Conservation (phyloP, 805 yeast genomes). For the Candida boidinii region DNA sequence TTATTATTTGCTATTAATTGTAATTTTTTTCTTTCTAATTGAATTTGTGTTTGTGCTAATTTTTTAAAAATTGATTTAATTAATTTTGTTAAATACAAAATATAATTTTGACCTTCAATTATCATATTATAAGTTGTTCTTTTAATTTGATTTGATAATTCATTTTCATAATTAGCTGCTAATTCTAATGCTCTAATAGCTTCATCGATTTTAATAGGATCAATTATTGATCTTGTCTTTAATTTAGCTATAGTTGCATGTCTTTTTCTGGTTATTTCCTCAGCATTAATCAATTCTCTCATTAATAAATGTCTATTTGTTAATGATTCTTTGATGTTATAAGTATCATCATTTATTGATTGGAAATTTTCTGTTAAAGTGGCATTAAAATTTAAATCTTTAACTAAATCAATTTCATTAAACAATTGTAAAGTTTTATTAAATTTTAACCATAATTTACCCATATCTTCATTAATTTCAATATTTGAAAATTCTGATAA, state of each 20-base stretch:
- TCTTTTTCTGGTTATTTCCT: constrained; percentile 58
- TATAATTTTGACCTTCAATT: constrained; percentile 56
- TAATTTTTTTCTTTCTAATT: constrained; percentile 76
- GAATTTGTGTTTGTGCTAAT: constrained; percentile 64
- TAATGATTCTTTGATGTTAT: constrained; percentile 81
- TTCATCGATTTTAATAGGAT: constrained; percentile 85
- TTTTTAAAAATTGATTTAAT: constrained; percentile 46
- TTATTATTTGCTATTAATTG: constrained; percentile 58
- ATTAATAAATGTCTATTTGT: constrained; percentile 88
- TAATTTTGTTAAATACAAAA: constrained; percentile 46
- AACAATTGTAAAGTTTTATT: constrained; percentile 59
- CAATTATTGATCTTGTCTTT: constrained; percentile 64
- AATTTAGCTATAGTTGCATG: constrained; percentile 67
- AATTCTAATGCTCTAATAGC: constrained; percentile 73
- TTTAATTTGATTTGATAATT: constrained; percentile 66
- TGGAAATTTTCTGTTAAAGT: constrained; percentile 69
- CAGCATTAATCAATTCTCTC: constrained; percentile 81
- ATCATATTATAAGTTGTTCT: constrained; percentile 82
- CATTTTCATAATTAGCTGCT: constrained; percentile 70
- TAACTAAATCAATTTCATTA: constrained; percentile 70
- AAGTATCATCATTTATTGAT: constrained; percentile 63
- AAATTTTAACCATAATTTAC: constrained; percentile 68
- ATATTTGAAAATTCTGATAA: constrained; percentile 30
- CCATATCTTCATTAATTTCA: constrained; percentile 53
- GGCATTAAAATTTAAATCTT: constrained; percentile 65